Evolutionary conservation across 2,329 filamentous ascomycete genomes (phyloP).

Genomic region (Clarireedia sp.): DNA sequence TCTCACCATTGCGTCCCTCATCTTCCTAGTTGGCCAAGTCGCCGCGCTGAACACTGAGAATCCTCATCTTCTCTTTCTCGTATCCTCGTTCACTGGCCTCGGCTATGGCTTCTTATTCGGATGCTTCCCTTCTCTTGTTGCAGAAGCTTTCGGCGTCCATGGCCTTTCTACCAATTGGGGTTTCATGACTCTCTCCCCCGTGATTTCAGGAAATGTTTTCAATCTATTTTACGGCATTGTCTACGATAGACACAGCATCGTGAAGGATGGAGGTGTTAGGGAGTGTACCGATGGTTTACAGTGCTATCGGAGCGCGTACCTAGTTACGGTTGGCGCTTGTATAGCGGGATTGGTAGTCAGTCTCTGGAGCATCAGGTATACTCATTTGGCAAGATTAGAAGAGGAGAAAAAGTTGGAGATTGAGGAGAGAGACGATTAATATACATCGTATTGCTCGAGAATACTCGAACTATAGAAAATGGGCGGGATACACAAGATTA

Average conservation of each 20-base stretch:
- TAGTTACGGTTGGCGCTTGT: conserved; percentile 67
- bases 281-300: conserved; percentile 68
- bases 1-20: conserved; percentile 63
- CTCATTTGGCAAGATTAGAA: conserved; percentile 16
- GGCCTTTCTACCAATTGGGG: conserved; percentile 95
- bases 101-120: conserved; percentile 93
- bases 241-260: conserved; percentile 70
- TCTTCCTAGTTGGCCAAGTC: conserved; percentile 76
- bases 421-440: conserved; percentile 11
- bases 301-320: conserved; percentile 78
- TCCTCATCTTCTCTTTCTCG: conserved; percentile 66
- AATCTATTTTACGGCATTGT: conserved; percentile 83
- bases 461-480: too few species aligned
- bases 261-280: conserved; percentile 60
- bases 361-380: conserved; percentile 54
- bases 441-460: too few species aligned
- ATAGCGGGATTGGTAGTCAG: conserved; percentile 60
- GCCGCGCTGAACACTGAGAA: conserved; percentile 67
- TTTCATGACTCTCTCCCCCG: conserved; percentile 82
- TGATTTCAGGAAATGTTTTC: conserved; percentile 83
- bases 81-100: conserved; percentile 78
- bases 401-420: conserved; percentile 19
- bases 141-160: conserved; percentile 83
- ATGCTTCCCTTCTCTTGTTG: conserved; percentile 81
- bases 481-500: too few species aligned